These are phyloP conservation scores for Limtongia smithiae DNA, from an alignment of 805 yeast species.

Conservation along the genomic window DNA sequence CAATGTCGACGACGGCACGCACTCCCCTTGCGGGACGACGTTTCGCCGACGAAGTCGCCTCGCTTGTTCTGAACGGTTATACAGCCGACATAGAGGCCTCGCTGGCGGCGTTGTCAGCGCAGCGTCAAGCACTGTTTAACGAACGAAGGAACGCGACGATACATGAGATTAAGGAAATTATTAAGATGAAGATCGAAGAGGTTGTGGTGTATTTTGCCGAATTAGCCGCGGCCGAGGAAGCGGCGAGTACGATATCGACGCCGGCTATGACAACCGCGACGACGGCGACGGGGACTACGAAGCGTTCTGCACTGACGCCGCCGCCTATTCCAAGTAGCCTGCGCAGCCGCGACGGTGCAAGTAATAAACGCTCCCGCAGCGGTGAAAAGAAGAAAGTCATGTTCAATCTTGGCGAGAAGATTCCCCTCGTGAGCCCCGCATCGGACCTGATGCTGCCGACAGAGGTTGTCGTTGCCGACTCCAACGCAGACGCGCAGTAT, in stretches of 20 bases:
- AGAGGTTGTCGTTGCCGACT: neutral
- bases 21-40: too few species aligned
- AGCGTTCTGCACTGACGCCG: neutral
- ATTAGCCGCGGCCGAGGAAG: constrained; percentile 2
- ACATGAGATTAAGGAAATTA: constrained; percentile 19
- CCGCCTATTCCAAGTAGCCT: constrained; percentile 12
- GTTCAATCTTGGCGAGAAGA: constrained; percentile 19
- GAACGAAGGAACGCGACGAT: constrained; percentile 10
- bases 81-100: too few species aligned
- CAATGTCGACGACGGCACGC: too few species aligned
- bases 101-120: constrained; percentile 14
- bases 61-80: too few species aligned
- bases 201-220: constrained; percentile 17
- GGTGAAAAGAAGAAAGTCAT: constrained; percentile 23
- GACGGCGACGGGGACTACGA: neutral
- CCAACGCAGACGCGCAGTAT: constrained; percentile 6
- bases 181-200: constrained; percentile 18
- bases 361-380: constrained; percentile 14
- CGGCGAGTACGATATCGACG: constrained; percentile 4
- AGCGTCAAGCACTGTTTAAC: constrained; percentile 13
- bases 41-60: too few species aligned
- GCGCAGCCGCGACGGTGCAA: constrained; percentile 11
- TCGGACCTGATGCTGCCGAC: constrained; percentile 17
- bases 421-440: constrained; percentile 25
- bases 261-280: neutral